These are phyloP conservation scores for Aspergillus sclerotioniger DNA, from an alignment of 495 filamentous ascomycete species.

Conservation along the genomic window DNA sequence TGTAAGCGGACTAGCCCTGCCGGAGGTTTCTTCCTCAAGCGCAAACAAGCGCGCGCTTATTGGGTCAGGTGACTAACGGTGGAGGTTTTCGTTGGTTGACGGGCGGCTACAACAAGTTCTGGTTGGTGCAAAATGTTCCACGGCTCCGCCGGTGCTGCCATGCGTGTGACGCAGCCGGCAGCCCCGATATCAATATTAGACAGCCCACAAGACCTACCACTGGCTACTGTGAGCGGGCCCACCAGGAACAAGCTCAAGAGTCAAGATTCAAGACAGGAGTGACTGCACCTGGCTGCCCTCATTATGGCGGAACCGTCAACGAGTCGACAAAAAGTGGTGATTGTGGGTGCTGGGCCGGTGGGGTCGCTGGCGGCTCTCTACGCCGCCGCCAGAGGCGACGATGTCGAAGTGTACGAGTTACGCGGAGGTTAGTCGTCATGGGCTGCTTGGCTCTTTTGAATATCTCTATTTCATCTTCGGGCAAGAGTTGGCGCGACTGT, in stretches of 20 bases:
- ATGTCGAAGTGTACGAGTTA: slow-evolving; percentile 94
- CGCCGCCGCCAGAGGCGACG: slow-evolving; percentile 77
- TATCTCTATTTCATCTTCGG: background rate
- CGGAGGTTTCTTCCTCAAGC: background rate
- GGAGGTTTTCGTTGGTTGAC: background rate
- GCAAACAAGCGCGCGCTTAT: background rate
- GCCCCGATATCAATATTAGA: too few species aligned
- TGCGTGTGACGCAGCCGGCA: too few species aligned
- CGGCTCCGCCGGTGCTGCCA: background rate
- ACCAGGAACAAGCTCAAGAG: background rate
- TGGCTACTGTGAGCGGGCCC: background rate
- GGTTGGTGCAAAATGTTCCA: background rate
- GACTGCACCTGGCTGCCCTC: background rate
- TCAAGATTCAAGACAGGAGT: background rate
- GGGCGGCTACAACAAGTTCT: background rate
- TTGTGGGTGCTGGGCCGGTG: slow-evolving; percentile 91
- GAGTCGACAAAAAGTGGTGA: slow-evolving; percentile 65
- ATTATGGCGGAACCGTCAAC: slow-evolving; percentile 12
- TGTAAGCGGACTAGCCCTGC: slow-evolving; percentile 9
- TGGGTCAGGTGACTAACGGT: background rate
- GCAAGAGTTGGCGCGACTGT: background rate
- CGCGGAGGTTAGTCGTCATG: slow-evolving; percentile 67
- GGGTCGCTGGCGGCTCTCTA: slow-evolving; percentile 91
- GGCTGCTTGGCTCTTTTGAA: slow-evolving; percentile 4
- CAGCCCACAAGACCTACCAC: too few species aligned